Conservation (phyloP, 2,329 filamentous ascomycete genomes). For the Magnaporthiopsis rhizophila region DNA sequence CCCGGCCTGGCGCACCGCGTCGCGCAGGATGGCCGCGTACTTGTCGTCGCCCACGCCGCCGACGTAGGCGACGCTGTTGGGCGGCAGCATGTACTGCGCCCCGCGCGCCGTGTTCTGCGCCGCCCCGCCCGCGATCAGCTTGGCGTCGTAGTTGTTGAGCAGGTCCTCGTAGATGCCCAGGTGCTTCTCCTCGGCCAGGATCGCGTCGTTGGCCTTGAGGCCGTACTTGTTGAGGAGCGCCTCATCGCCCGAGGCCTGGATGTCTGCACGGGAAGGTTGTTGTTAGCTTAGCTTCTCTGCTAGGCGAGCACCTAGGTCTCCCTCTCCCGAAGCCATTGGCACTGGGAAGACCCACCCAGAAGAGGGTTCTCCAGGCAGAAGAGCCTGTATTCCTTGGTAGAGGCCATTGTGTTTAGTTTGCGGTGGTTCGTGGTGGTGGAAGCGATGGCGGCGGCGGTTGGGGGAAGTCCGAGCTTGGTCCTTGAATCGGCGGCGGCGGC, state of each 20-base stretch:
- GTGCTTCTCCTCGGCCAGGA: conserved; percentile 91
- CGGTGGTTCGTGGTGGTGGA: background rate
- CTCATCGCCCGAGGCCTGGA: conserved; percentile 78
- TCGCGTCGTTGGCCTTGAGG: conserved; percentile 94
- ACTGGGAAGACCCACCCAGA: conserved; percentile 56
- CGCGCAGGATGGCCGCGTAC: conserved; percentile 80
- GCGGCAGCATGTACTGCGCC: conserved; percentile 88
- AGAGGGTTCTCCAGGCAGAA: conserved; percentile 96
- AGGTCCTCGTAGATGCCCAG: conserved; percentile 86
- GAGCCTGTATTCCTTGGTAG: conserved; percentile 74
- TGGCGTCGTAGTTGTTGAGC: conserved; percentile 83
- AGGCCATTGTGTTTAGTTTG: conserved; percentile 51
- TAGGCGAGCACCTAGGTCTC: too few relatives aligned
- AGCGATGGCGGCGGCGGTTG: background rate
- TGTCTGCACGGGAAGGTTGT: conserved; percentile 48
- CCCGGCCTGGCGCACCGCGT: conserved; percentile 80
- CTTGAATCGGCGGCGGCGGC: background rate
- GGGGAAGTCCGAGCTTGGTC: background rate
- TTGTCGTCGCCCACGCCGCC: conserved; percentile 94
- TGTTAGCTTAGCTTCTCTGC: background rate
- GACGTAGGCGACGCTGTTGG: conserved; percentile 86
- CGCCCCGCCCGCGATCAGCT: conserved; percentile 90
- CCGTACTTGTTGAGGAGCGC: conserved; percentile 85
- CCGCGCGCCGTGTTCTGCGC: conserved; percentile 97
- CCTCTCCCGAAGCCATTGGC: background rate